phyloP scores from a whole-genome alignment of 441 rosid genomes.

The Kokia cookei region DNA sequence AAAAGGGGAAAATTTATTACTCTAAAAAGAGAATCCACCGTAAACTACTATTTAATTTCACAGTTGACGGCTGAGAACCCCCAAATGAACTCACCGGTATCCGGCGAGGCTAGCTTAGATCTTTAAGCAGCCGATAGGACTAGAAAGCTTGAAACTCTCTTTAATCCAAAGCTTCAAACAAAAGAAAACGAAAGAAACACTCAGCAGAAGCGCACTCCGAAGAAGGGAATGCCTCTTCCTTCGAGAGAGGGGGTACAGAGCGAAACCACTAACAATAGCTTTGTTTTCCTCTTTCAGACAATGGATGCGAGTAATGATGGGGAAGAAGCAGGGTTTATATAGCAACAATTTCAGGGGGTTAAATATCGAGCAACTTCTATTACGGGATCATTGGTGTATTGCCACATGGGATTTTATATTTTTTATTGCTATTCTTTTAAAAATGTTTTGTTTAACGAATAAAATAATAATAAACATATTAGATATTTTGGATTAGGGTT shows the following conservation, averaged over 20 bases:
- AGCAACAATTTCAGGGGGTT: neutral
- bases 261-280: neutral
- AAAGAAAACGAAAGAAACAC: neutral
- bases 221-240: constrained; percentile 18
- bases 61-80: neutral
- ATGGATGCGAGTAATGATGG: neutral
- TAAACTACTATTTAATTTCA: neutral
- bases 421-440: neutral
- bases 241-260: neutral
- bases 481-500: neutral
- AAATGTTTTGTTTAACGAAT: neutral
- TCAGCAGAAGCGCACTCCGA: constrained; percentile 24
- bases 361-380: constrained; percentile 1
- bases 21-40: neutral
- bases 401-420: neutral
- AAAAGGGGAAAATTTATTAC: neutral
- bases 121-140: neutral
- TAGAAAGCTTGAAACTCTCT: neutral
- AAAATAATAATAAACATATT: neutral
- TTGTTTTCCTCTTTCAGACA: neutral
- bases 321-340: neutral
- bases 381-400: neutral
- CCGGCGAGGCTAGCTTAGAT: neutral
- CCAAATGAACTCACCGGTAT: constrained; percentile 21
- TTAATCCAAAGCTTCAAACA: neutral